phyloP scores from a whole-genome alignment of 805 yeast species.

The Priceomyces fermenticarens region DNA sequence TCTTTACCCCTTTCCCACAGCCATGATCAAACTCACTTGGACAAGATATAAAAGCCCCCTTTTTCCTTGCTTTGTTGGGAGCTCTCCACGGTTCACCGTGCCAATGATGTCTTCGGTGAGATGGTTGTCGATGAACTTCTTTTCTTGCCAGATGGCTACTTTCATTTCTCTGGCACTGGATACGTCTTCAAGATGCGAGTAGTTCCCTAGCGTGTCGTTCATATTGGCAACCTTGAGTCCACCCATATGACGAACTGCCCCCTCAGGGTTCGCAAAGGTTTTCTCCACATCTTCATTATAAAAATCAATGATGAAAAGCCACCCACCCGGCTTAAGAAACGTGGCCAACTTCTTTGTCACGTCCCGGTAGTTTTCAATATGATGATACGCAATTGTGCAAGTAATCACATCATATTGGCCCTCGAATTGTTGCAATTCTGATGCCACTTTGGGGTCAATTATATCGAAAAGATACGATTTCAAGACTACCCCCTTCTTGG shows the following conservation, averaged over 20 bases:
- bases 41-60: conserved; percentile 11
- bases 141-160: conserved; percentile 20
- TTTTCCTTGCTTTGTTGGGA: conserved; percentile 9
- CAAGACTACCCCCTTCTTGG: conserved; percentile 2
- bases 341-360: conserved; percentile 28
- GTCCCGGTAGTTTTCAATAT: conserved; percentile 27
- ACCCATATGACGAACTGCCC: conserved; percentile 30
- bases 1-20: conserved; percentile 23
- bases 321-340: conserved; percentile 33
- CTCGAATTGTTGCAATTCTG: conserved; percentile 13
- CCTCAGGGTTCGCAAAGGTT: conserved; percentile 4
- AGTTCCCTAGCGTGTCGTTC: conserved; percentile 16
- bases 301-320: conserved; percentile 35
- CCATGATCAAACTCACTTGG: conserved; percentile 21
- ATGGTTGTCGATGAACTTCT: conserved; percentile 24
- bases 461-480: conserved; percentile 21
- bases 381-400: conserved; percentile 40
- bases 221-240: conserved; percentile 25
- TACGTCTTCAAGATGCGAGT: conserved; percentile 20
- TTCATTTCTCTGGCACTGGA: conserved; percentile 18
- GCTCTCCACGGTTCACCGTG: conserved; percentile 12
- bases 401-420: conserved; percentile 29
- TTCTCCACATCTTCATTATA: conserved; percentile 32
- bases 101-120: conserved; percentile 11
- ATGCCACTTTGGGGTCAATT: conserved; percentile 13